Conservation (phyloP, 208 protist species). For the Crithidia sp. region DNA sequence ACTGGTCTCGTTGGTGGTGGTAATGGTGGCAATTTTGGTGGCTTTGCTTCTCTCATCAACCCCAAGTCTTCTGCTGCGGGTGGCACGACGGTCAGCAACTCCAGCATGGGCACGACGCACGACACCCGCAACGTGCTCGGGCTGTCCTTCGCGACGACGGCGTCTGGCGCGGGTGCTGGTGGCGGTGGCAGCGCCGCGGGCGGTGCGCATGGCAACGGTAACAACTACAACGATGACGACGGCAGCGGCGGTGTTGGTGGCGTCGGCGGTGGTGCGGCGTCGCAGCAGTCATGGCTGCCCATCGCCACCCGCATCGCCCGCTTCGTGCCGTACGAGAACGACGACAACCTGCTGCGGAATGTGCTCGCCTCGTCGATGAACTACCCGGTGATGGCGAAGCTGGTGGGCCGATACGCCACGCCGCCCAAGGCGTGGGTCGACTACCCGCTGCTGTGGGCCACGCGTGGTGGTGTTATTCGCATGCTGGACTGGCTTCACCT, state of each 20-base stretch:
- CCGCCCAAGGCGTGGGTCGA: conserved; percentile 75
- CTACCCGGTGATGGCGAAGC: conserved; percentile 63
- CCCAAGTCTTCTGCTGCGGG: not conserved
- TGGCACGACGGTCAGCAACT: conserved; percentile 3
- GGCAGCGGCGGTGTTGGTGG: conserved; percentile 1
- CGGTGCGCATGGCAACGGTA: not conserved
- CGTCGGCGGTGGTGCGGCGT: not conserved
- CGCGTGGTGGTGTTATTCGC: conserved; percentile 57
- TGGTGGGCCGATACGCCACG: conserved; percentile 67
- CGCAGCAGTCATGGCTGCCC: conserved; percentile 16
- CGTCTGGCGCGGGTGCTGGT: not conserved
- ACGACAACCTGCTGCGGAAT: conserved; percentile 60
- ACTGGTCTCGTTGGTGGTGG: conserved; percentile 7
- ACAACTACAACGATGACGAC: not conserved
- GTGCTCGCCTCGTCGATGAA: conserved; percentile 31
- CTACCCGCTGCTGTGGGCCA: conserved; percentile 72
- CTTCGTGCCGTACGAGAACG: conserved; percentile 75
- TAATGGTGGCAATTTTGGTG: conserved; percentile 16
- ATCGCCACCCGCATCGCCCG: conserved; percentile 66
- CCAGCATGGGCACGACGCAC: conserved; percentile 11
- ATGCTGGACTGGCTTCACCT: conserved; percentile 78
- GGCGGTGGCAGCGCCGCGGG: not conserved
- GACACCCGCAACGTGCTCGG: conserved; percentile 14
- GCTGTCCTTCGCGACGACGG: conserved; percentile 12
- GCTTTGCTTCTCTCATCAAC: conserved; percentile 18